Evolutionary conservation across 768 basidiomycete genomes (phyloP), one percentile per base, ranked within the genome.

Genomic region (Mycena vitilis): DNA sequence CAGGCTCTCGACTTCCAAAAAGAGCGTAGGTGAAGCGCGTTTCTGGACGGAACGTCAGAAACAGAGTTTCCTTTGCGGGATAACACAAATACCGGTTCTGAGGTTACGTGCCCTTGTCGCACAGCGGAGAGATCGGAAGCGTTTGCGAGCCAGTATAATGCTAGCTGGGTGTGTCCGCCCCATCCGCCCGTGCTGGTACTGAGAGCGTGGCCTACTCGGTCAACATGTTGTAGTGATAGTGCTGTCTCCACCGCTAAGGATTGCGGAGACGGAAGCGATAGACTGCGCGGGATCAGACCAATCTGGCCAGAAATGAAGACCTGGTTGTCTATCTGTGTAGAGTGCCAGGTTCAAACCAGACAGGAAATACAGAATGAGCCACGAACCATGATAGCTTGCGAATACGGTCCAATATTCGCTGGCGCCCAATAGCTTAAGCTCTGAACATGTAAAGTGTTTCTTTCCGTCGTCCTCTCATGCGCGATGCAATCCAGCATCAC

Each of bases 321-420:
- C 7, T 87, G 87, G 59, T 92, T 87, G 70, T 87, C 88, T 52
- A 87, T 89, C 95, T 97, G 72, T 2, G 60, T 66, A 34, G 23
- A 6, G 5, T 30, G 40, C 30, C 5, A 18, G 59, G 7, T 40
- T 45, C 13, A 56, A 55, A 20, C 54, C 48, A 15, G 11, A 18
- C 23, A 55, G 8, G 10, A 56, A 12, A 23, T 48, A 40, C 7
- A n/a, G 37, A 20, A 42, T 45, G 49, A 70, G 55, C 25, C 58
- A 80, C 89, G 73, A 60, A 96, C 97, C 59, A 85, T 83, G 71
- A 98, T 88, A 2, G 95, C 93, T 80, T 99, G 98, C 5, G 95
- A 98, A 78, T 99, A 99, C 5, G 98, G 98, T 0, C 98, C 98
- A 62, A 99, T 99, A 77, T 99, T 99, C 12, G 98, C 98, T 15